These are phyloP conservation scores for Scedosporium aurantiacum DNA, from an alignment of 2,329 filamentous ascomycete species.

Conservation along the genomic window DNA sequence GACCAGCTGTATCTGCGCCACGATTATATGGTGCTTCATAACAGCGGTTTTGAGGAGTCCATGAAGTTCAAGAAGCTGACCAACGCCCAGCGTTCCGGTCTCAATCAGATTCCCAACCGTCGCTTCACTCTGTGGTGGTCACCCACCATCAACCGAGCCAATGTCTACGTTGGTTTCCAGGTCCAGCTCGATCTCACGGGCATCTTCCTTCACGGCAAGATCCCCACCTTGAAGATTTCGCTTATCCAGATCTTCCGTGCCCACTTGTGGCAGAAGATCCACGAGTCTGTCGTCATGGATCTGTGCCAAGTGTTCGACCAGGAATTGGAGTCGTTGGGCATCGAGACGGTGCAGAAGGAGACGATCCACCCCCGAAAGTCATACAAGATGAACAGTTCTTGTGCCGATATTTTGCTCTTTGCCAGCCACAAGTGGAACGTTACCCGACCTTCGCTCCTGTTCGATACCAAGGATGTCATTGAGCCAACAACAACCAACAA, in stretches of 20 bases:
- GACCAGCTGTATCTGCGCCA: constrained; percentile 40
- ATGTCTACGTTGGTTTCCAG: constrained; percentile 98
- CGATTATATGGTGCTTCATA: constrained; percentile 23
- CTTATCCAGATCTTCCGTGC: constrained; percentile 98
- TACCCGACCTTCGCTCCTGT: constrained; percentile 80
- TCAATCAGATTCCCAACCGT: constrained; percentile 98
- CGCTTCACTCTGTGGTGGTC: constrained; percentile 99
- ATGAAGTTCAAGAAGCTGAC: constrained; percentile 99
- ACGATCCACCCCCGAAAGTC: constrained; percentile 98
- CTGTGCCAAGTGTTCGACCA: constrained; percentile 97
- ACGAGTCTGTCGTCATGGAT: constrained; percentile 98
- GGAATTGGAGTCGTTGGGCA: constrained; percentile 87
- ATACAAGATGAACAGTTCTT: constrained; percentile 99
- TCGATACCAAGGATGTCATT: constrained; percentile 93
- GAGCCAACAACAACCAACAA: constrained; percentile 94
- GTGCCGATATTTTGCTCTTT: constrained; percentile 92
- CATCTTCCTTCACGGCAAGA: constrained; percentile 98
- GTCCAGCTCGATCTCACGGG: constrained; percentile 95
- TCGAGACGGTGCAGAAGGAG: constrained; percentile 97
- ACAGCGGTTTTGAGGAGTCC: constrained; percentile 38
- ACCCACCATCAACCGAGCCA: constrained; percentile 83
- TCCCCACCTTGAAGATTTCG: constrained; percentile 94
- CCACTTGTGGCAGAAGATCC: constrained; percentile 99
- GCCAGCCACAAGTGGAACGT: constrained; percentile 99
- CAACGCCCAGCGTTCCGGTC: constrained; percentile 89